Conservation (phyloP, 139 green algal genomes). For the Astrephomene gubernaculifera region DNA sequence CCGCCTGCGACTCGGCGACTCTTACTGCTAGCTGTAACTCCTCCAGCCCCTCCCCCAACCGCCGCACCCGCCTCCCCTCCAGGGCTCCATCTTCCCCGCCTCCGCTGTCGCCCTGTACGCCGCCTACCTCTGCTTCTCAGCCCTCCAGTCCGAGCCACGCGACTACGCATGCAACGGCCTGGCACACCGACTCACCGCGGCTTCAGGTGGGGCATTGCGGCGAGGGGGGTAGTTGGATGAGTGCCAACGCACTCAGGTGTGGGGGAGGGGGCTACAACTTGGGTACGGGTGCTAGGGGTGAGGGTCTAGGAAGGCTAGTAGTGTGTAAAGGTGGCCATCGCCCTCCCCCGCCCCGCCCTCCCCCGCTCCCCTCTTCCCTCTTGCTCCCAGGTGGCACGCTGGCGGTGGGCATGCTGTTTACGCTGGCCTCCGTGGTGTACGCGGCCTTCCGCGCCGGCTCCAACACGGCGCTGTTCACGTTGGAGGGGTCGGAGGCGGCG, state of each 20-base stretch:
- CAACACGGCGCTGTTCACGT: conserved; percentile 79
- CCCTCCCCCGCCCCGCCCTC: neutral
- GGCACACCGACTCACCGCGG: conserved; percentile 76
- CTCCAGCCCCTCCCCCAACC: neutral
- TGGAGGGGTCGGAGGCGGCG: conserved; percentile 59
- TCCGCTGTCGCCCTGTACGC: conserved; percentile 89
- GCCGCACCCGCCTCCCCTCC: neutral
- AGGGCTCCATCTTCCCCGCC: conserved; percentile 92
- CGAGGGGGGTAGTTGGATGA: too few relatives aligned
- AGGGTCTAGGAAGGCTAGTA: too few relatives aligned
- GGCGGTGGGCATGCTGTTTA: conserved; percentile 84
- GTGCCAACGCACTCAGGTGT: too few relatives aligned
- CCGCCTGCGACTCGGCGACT: too few relatives aligned
- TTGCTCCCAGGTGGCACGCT: conserved; percentile 73
- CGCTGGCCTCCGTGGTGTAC: conserved; percentile 93
- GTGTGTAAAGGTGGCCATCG: neutral
- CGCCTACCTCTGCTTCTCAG: conserved; percentile 92
- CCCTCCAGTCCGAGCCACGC: conserved; percentile 87
- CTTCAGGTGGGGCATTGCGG: conserved; percentile 64
- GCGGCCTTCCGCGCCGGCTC: conserved; percentile 93
- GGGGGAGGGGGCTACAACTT: too few relatives aligned
- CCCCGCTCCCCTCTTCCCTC: neutral
- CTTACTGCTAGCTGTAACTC: too few relatives aligned
- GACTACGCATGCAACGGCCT: conserved; percentile 95
- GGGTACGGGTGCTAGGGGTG: too few relatives aligned